Conservation (phyloP, 169 alveolate species). For the Plasmodium gonderi region DNA sequence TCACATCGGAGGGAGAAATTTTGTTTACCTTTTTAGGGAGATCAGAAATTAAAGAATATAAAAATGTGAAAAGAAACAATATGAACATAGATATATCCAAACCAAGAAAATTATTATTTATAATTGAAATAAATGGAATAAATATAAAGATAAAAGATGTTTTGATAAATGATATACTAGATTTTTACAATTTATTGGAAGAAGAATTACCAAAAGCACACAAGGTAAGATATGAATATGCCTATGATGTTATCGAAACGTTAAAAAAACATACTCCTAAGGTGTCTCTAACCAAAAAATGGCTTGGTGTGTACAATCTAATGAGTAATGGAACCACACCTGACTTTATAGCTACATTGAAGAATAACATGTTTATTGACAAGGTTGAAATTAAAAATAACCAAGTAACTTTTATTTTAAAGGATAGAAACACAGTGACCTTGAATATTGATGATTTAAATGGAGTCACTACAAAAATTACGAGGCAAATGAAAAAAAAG, state of each 20-base stretch:
- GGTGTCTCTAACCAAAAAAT: constrained; percentile 53
- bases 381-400: constrained; percentile 62
- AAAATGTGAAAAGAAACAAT: constrained; percentile 42
- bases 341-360: constrained; percentile 56
- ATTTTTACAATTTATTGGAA: constrained; percentile 53
- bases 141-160: constrained; percentile 57
- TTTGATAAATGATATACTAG: constrained; percentile 16
- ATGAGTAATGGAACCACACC: constrained; percentile 75
- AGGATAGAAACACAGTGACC: constrained; percentile 47
- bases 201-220: constrained; percentile 70
- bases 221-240: constrained; percentile 65
- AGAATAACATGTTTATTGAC: constrained; percentile 40
- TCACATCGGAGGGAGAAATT: constrained; percentile 45
- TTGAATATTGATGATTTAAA: constrained; percentile 59
- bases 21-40: constrained; percentile 68
- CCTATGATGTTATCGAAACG: constrained; percentile 68
- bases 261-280: constrained; percentile 71
- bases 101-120: constrained; percentile 65
- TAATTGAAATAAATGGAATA: constrained; percentile 56
- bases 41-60: constrained; percentile 69
- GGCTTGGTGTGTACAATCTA: constrained; percentile 62
- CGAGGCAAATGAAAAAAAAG: constrained; percentile 13
- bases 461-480: constrained; percentile 52
- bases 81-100: constrained; percentile 53
- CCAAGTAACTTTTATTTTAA: constrained; percentile 38